Percentiles rank a stretch among this genome's conserved stretches.
These are phyloP conservation scores for Saksenaea vasiformis DNA, from an alignment of 371 early-diverging fungal genomes.

Conservation along the genomic window DNA sequence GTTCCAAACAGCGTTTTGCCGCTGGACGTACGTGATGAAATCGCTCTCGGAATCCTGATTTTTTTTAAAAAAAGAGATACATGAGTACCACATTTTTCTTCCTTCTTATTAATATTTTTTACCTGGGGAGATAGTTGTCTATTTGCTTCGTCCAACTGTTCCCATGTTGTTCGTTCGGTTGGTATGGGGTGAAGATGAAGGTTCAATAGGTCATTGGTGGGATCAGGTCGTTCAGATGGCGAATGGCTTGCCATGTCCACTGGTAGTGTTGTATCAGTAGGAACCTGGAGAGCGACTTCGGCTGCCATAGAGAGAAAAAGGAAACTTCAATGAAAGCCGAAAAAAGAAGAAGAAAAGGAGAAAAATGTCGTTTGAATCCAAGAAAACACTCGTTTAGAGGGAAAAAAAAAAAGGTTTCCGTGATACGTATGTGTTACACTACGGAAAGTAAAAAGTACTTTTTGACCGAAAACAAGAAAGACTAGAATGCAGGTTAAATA, in stretches of 20 bases:
- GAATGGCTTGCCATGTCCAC: constrained; percentile 3
- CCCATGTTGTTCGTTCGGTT: not conserved
- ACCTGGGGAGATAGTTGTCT: not conserved
- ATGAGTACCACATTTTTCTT: not conserved
- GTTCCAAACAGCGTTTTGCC: constrained; percentile 6
- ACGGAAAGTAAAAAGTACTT: not conserved
- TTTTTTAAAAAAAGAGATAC: not conserved
- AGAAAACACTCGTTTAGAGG: not conserved
- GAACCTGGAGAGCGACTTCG: not conserved
- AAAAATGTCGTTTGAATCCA: too few relatives aligned
- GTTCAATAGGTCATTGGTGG: not conserved
- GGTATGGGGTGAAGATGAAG: not conserved
- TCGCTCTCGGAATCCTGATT: not conserved
- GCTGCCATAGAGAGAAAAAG: not conserved
- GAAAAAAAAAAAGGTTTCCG: not conserved
- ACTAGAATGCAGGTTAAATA: constrained; percentile 1
- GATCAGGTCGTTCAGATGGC: constrained; percentile 2
- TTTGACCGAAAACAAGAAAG: not conserved
- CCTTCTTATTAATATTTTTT: not conserved
- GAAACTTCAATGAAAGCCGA: too few relatives aligned
- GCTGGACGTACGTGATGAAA: constrained; percentile 2
- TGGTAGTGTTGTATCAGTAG: not conserved
- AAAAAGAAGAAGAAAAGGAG: too few relatives aligned
- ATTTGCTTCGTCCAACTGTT: not conserved
- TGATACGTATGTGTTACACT: not conserved